Percentiles rank a stretch among this genome's conserved stretches.
Evolutionary conservation across 441 rosid species (phyloP).

Genomic region (Biscutella laevigata): DNA sequence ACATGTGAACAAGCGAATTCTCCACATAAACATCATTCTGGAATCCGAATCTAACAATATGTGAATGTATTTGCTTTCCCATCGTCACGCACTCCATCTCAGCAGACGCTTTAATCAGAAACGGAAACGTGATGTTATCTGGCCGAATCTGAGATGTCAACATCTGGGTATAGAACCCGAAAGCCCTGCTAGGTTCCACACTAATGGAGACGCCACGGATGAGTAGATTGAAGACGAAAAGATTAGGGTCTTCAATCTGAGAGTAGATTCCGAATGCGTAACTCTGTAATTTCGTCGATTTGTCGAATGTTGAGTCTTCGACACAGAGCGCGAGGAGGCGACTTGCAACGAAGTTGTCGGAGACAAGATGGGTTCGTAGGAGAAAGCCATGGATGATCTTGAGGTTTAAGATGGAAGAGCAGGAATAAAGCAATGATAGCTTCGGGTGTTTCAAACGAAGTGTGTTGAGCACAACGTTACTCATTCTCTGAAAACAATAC

Average conservation of each 20-base stretch:
- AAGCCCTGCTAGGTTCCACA: slow-evolving; percentile 31
- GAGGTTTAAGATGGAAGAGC: slow-evolving; percentile 34
- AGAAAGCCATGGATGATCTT: slow-evolving; percentile 60
- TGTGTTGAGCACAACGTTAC: slow-evolving; percentile 33
- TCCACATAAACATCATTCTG: slow-evolving; percentile 43
- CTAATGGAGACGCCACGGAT: slow-evolving; percentile 42
- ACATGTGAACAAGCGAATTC: slow-evolving; percentile 60
- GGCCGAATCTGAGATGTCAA: slow-evolving; percentile 31
- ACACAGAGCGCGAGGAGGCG: slow-evolving; percentile 41
- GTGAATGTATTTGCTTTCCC: slow-evolving; percentile 53
- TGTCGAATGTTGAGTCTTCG: slow-evolving; percentile 17
- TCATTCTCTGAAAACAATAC: slow-evolving; percentile 8
- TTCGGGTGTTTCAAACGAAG: slow-evolving; percentile 47
- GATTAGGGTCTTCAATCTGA: slow-evolving; percentile 42
- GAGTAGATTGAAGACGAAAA: slow-evolving; percentile 42
- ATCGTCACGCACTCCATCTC: slow-evolving; percentile 28
- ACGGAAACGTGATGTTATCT: slow-evolving; percentile 63
- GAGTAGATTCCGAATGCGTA: slow-evolving; percentile 36
- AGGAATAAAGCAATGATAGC: slow-evolving; percentile 44
- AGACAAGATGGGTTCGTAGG: slow-evolving; percentile 44
- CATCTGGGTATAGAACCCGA: slow-evolving; percentile 37
- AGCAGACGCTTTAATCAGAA: slow-evolving; percentile 42
- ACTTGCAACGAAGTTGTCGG: slow-evolving; percentile 47
- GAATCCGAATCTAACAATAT: slow-evolving; percentile 41
- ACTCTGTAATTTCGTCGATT: slow-evolving; percentile 18